Evolutionary conservation across 83 land plant genomes (phyloP).

Genomic region (Isoetes engelmannii): DNA sequence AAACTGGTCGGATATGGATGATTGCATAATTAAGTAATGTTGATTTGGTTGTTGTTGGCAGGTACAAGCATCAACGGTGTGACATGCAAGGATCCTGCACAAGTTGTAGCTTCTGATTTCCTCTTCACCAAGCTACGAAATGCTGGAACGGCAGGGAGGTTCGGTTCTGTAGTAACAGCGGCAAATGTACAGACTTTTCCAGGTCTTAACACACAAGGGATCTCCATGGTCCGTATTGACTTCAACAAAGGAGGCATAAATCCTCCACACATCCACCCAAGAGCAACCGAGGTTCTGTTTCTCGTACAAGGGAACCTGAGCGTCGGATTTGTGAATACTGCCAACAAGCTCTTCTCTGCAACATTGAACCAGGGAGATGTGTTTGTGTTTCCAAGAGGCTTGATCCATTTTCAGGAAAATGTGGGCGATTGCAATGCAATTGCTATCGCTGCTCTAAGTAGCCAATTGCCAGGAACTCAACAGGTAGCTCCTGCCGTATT

Average conservation of each 20-base stretch:
- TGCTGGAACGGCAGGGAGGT: neutral
- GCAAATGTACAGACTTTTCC: slow-evolving; percentile 27
- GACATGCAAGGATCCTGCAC: too few relatives aligned
- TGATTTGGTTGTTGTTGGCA: too few relatives aligned
- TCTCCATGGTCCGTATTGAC: slow-evolving; percentile 33
- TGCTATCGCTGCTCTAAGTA: too few relatives aligned
- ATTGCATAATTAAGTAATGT: too few relatives aligned
- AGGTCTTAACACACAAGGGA: slow-evolving; percentile 40
- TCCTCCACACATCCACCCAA: slow-evolving; percentile 46
- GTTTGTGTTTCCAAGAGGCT: slow-evolving; percentile 52
- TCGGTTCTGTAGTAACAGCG: slow-evolving; percentile 21
- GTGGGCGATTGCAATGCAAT: neutral
- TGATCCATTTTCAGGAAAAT: slow-evolving; percentile 40
- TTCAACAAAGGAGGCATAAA: slow-evolving; percentile 20
- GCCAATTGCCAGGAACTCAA: neutral
- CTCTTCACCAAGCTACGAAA: too few relatives aligned
- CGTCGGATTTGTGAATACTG: slow-evolving; percentile 48
- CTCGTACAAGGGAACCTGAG: slow-evolving; percentile 18
- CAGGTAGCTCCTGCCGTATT: slow-evolving; percentile 12
- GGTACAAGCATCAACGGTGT: too few relatives aligned
- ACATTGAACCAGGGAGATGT: slow-evolving; percentile 32
- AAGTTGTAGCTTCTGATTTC: too few relatives aligned
- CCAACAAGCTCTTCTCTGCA: slow-evolving; percentile 28
- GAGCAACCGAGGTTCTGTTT: slow-evolving; percentile 43
- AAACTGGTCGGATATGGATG: too few relatives aligned